Base-by-base conservation (phyloP, 495 filamentous ascomycete species). In the Xylaria sp. region DNA sequence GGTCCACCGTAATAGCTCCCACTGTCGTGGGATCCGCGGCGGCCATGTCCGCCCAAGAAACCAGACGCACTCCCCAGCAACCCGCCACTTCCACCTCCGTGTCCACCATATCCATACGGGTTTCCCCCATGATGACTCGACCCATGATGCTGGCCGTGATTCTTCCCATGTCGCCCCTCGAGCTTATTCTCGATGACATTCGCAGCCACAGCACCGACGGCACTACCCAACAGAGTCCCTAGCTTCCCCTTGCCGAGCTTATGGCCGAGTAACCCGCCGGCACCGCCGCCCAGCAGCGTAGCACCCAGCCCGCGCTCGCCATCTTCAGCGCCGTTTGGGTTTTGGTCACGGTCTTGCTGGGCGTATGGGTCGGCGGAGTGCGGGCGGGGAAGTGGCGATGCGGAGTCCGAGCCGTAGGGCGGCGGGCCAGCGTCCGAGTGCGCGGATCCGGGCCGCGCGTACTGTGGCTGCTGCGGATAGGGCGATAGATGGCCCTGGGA, bases 121-220 rank as follows among this genome's bases (percentile, higher is more conserved):
- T 31, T 41, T 5, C 61, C 61, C 5, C 57, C 57, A 9, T 62
- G 59, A 7, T 62, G 58, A 24, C 58, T 15, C 9, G 15, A 37
- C 17, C 33, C 33, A 19, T 48, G 26, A 14, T 9, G 41, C 33
- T 57, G 31, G 41, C 69, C 65, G 26, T 73, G 35, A 21, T 67
- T 17, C 48, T 57, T 44, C 43, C 40, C 67, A 4, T 50, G 29
- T 19, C 37, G n/a, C 41, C 77, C 65, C 72, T 85, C 81, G 35
- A 85, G 70, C 74, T 85, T 83, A 33, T 85, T 75, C 75, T 87
- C 82, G 17, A 88, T 71, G 6, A 84, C 77, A 52, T 89, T 90
- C 21, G 88, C 88, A 0, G 85, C 88, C 2, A 89, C 79, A 0
- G 88, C 88, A 0, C 89, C 89, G 2, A 84, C 86, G 0, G 87